Conservation (phyloP, 2,329 filamentous ascomycete species). For the Aspergillus pseudoglaucus region DNA sequence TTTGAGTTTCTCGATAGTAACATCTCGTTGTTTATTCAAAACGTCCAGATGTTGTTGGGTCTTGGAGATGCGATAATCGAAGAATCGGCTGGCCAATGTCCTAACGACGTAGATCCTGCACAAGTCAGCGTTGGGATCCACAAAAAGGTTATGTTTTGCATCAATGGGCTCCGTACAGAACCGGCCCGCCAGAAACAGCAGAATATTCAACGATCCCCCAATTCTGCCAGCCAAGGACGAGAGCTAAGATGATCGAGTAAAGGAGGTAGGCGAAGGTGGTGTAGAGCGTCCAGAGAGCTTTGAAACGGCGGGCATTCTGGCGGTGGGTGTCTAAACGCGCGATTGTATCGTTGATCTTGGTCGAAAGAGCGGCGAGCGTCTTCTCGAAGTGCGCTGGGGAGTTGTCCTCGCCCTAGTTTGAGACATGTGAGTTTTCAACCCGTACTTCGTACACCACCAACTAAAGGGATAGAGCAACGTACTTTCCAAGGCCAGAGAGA, state of each 20-base stretch:
- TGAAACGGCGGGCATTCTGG: slow-evolving; percentile 67
- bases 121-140: neutral
- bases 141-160: neutral
- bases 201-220: slow-evolving; percentile 73
- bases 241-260: slow-evolving; percentile 69
- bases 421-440: neutral
- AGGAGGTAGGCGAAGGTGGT: slow-evolving; percentile 85
- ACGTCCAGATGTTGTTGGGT: slow-evolving; percentile 64
- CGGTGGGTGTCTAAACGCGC: slow-evolving; percentile 67
- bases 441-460: neutral
- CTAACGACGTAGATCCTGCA: slow-evolving; percentile 73
- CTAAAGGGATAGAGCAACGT: slow-evolving; percentile 19
- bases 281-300: slow-evolving; percentile 84
- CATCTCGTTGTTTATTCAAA: slow-evolving; percentile 70
- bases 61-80: slow-evolving; percentile 70
- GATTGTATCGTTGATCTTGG: slow-evolving; percentile 72
- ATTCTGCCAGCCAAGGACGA: slow-evolving; percentile 78
- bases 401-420: slow-evolving; percentile 61
- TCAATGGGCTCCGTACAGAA: slow-evolving; percentile 53
- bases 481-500: slow-evolving; percentile 83
- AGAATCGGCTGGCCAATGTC: slow-evolving; percentile 61
- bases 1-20: slow-evolving; percentile 91
- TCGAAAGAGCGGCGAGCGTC: slow-evolving; percentile 71
- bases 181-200: slow-evolving; percentile 68
- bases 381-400: slow-evolving; percentile 93